Conservation (phyloP, 768 basidiomycete genomes). For the Hericium rajendrae region DNA sequence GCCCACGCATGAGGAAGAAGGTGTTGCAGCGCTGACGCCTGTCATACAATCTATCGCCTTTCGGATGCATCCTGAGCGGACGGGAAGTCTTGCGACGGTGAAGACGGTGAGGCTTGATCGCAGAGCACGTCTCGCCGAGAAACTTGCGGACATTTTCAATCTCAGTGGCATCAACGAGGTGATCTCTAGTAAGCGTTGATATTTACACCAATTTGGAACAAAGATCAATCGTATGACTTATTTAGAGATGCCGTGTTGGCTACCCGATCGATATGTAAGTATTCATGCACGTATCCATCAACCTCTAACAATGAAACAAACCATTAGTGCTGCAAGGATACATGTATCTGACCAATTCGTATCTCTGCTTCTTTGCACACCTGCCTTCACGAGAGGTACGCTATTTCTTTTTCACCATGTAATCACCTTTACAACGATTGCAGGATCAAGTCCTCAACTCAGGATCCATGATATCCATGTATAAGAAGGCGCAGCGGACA, state of each 20-base stretch:
- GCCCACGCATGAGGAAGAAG: background rate
- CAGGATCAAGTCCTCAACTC: constrained; percentile 92
- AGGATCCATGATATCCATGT: constrained; percentile 75
- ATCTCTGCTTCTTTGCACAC: constrained; percentile 94
- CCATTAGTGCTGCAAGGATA: constrained; percentile 85
- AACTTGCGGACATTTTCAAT: constrained; percentile 83
- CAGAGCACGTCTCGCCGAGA: constrained; percentile 71
- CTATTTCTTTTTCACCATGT: background rate
- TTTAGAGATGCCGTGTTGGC: constrained; percentile 89
- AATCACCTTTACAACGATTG: constrained; percentile 3
- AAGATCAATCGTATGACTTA: constrained; percentile 1
- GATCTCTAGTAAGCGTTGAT: constrained; percentile 49
- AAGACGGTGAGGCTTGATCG: constrained; percentile 62
- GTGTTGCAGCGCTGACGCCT: background rate
- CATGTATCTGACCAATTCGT: constrained; percentile 90
- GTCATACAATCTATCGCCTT: constrained; percentile 5
- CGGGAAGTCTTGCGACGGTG: constrained; percentile 52
- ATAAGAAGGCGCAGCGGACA: constrained; percentile 80
- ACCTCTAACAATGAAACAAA: background rate
- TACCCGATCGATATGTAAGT: constrained; percentile 79
- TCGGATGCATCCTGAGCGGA: constrained; percentile 9
- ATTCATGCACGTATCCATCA: background rate
- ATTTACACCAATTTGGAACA: constrained; percentile 3
- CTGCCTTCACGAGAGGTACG: constrained; percentile 82
- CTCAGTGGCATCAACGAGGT: constrained; percentile 78